These are phyloP conservation scores for Spirogloea muscicola DNA, from an alignment of 139 green algal genomes.

Conservation along the genomic window DNA sequence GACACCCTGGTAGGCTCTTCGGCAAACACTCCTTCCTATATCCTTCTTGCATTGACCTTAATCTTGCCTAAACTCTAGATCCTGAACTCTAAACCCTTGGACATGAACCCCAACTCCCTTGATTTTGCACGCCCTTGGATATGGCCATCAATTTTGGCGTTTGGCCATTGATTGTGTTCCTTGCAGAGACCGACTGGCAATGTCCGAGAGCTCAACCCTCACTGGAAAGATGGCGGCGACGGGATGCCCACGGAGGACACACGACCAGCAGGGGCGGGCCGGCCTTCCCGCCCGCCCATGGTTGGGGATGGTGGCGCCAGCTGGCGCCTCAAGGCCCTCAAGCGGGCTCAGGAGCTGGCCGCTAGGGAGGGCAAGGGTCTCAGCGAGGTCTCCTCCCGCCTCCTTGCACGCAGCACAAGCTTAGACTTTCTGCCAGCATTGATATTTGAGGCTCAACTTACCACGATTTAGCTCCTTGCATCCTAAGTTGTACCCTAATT, in stretches of 20 bases:
- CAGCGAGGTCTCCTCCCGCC: constrained; percentile 42
- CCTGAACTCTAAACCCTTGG: background rate
- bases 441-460: background rate
- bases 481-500: background rate
- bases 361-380: constrained; percentile 51
- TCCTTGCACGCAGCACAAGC: background rate
- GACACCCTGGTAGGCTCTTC: background rate
- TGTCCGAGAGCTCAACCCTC: constrained; percentile 38
- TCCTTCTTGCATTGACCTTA: background rate
- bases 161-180: too few relatives aligned
- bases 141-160: background rate
- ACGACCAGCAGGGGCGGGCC: background rate
- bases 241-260: background rate
- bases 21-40: background rate
- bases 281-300: background rate
- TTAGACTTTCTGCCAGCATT: background rate
- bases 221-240: constrained; percentile 15
- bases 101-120: background rate
- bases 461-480: background rate
- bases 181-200: constrained; percentile 5
- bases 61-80: too few relatives aligned
- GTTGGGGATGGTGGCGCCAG: constrained; percentile 82
- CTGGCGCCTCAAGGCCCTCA: constrained; percentile 89
- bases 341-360: constrained; percentile 73
- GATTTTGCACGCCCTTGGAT: background rate